Base-by-base conservation (phyloP, 306 rosid species). In the Prosopis cineraria region DNA sequence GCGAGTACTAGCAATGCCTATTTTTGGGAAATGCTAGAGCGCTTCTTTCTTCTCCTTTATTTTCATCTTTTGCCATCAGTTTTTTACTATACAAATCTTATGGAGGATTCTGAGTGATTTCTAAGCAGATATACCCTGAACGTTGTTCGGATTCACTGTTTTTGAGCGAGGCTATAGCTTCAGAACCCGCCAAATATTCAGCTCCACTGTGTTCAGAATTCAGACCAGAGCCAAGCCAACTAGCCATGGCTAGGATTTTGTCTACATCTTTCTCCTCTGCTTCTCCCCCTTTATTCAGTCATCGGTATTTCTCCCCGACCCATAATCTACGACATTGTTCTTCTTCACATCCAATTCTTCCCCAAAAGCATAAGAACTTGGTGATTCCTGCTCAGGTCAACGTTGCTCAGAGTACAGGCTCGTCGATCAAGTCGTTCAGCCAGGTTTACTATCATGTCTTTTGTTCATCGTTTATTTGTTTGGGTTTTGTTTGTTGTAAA, bases 361-460 rank as follows among this genome's bases (percentile, higher is more conserved):
- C 44, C 47, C 13, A 58, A 2, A 59, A 24, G 7, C 82, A 17
- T 0, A 78, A 76, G 7, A 74, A 30, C 70, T 58, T 73, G 10
- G 62, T 62, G 5, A 39, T 72, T 22, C 36, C 83, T 20, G 56
- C 87, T 29, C 71, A 68, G 58, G 72, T 69, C 36, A 24, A 79
- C 70, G 79, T 84, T 81, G 19, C 72, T 2, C 63, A 34, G 20
- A 74, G 14, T 31, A 47, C 58, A 1, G 41, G 9, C 67, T 16
- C 80, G 0, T 67, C 85, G 9, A 22, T 50, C 11, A 17, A 64
- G 0, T 75, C 88, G 19, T 47, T 85, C 78, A 74, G 22, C n/a
- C 78, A 90, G 90, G 91, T 92, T 59, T 59, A 37, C 25, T 9
- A 33, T 73, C 37, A 29, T 0, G 3, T 39, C 33, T 64, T 14